phyloP scores from a whole-genome alignment of 192 early-diverging fungal genomes.

The Endogone sp. region DNA sequence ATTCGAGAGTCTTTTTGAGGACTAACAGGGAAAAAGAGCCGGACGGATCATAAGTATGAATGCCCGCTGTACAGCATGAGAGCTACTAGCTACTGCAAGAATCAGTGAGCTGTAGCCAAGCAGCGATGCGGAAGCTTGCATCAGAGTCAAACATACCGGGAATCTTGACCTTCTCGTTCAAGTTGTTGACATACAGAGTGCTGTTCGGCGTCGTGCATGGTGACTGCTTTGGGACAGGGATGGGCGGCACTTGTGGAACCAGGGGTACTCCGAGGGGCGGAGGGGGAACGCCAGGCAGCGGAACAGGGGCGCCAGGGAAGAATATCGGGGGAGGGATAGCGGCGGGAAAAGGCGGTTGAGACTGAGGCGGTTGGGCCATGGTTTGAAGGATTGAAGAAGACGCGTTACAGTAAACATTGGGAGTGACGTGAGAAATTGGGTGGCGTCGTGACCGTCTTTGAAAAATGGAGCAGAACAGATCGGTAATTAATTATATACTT shows the following conservation, averaged over 20 bases:
- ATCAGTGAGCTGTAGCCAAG: background rate
- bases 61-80: background rate
- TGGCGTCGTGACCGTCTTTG: too few relatives aligned
- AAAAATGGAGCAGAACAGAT: too few relatives aligned
- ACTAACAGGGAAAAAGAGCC: slow-evolving; percentile 38
- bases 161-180: slow-evolving; percentile 72
- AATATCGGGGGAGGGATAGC: background rate
- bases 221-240: slow-evolving; percentile 49
- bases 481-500: too few relatives aligned
- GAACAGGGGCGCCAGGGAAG: background rate
- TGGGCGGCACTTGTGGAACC: slow-evolving; percentile 7
- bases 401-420: too few relatives aligned
- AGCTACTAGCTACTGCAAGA: background rate
- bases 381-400: background rate
- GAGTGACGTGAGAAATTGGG: too few relatives aligned
- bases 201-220: slow-evolving; percentile 58
- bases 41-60: too few relatives aligned
- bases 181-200: slow-evolving; percentile 79
- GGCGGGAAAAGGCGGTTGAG: background rate
- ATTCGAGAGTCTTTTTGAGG: slow-evolving; percentile 66
- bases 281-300: background rate
- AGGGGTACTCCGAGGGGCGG: background rate
- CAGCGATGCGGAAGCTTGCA: background rate
- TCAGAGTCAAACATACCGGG: slow-evolving; percentile 36
- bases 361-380: background rate